Percentiles rank a stretch among this genome's conserved stretches.
These are phyloP conservation scores for Rubus parviflorus DNA, from an alignment of 306 rosid species.

Conservation along the genomic window DNA sequence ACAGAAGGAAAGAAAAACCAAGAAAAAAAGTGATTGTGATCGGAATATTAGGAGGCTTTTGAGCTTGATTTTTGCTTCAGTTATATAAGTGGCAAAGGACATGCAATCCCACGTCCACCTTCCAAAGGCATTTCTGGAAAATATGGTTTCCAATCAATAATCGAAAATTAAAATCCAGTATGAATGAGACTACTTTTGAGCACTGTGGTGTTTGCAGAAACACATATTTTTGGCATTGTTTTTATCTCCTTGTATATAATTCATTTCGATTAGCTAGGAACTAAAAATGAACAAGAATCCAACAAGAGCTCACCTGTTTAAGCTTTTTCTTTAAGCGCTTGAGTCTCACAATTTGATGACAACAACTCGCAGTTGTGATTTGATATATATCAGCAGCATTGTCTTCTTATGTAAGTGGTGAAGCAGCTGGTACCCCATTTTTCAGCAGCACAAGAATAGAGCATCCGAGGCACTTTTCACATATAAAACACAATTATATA, in stretches of 20 bases:
- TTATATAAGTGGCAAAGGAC: constrained; percentile 25
- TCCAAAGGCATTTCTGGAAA: constrained; percentile 15
- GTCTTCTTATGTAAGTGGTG: constrained; percentile 46
- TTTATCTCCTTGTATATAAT: not conserved
- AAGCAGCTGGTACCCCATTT: constrained; percentile 29
- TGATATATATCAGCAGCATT: constrained; percentile 30
- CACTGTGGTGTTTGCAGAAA: not conserved
- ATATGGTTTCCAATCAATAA: not conserved
- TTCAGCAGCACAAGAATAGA: constrained; percentile 27
- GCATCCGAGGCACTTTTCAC: constrained; percentile 54
- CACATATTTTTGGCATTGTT: not conserved
- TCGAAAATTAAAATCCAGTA: not conserved
- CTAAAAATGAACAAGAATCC: constrained; percentile 8
- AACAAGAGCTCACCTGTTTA: constrained; percentile 15
- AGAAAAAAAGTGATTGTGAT: constrained; percentile 16
- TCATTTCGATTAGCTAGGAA: not conserved
- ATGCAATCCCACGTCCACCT: constrained; percentile 64
- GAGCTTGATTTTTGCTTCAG: constrained; percentile 27
- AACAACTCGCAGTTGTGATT: constrained; percentile 41
- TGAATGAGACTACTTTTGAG: not conserved
- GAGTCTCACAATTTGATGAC: constrained; percentile 20
- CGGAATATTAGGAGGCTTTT: constrained; percentile 21
- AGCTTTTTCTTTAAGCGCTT: not conserved
- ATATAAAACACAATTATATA: not conserved
- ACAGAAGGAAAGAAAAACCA: not conserved